Conservation (phyloP, 129 eudicot species). For the Centrapalus pauciflorus region DNA sequence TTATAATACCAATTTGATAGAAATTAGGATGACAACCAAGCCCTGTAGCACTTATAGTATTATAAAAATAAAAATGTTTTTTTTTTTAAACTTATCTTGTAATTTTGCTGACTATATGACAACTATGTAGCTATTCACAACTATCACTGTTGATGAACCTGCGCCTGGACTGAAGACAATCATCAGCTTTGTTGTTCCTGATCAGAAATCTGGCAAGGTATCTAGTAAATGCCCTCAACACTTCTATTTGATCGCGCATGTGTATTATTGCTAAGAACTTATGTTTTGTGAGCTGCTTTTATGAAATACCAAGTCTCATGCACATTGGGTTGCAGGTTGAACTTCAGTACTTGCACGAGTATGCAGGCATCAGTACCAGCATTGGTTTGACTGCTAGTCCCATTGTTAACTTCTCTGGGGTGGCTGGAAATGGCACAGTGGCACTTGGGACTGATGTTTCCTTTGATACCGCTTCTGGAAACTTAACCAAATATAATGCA, state of each 20-base stretch:
- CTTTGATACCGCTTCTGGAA: slow-evolving; percentile 75
- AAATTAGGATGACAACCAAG: neutral
- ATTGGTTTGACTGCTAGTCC: slow-evolving; percentile 86
- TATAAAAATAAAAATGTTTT: neutral
- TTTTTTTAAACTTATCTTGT: neutral
- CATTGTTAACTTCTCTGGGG: slow-evolving; percentile 83
- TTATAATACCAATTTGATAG: neutral
- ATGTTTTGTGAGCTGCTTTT: neutral
- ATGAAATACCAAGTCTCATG: slow-evolving; percentile 6
- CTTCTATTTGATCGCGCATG: neutral
- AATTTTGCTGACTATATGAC: neutral
- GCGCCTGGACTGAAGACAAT: slow-evolving; percentile 85
- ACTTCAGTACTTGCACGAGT: slow-evolving; percentile 75
- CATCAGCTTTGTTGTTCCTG: slow-evolving; percentile 54
- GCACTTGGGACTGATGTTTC: slow-evolving; percentile 80
- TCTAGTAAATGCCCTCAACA: neutral
- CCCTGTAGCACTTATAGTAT: neutral
- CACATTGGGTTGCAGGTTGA: slow-evolving; percentile 48
- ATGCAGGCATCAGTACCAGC: slow-evolving; percentile 79
- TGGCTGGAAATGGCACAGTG: slow-evolving; percentile 55
- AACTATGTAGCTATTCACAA: slow-evolving; percentile 50
- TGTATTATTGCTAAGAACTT: too few relatives aligned
- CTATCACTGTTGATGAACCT: slow-evolving; percentile 63
- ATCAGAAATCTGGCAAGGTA: slow-evolving; percentile 80
- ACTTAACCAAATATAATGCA: slow-evolving; percentile 69